Evolutionary conservation across 2,329 filamentous ascomycete genomes (phyloP).

Genomic region (Ceratocystis albifundus): DNA sequence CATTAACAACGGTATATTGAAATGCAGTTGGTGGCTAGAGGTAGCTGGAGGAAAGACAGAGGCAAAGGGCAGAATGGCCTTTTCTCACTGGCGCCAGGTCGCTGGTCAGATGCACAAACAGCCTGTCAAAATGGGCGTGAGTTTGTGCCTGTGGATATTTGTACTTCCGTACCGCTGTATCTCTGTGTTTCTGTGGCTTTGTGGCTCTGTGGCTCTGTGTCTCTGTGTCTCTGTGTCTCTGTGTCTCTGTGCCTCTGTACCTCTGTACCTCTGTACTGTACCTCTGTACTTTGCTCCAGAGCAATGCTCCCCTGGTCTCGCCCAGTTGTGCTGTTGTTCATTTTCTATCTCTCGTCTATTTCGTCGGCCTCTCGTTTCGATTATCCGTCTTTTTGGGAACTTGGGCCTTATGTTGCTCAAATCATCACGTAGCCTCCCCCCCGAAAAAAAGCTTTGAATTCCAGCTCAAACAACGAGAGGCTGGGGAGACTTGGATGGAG

Average conservation of each 20-base stretch:
- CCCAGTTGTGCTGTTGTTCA: not conserved
- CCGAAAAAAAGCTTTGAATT: constrained; percentile 9
- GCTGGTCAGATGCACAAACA: not conserved
- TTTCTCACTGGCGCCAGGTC: not conserved
- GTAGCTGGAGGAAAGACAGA: not conserved
- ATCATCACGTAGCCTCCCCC: not conserved
- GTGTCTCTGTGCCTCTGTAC: not conserved
- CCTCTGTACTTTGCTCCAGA: not conserved
- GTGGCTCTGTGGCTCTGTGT: not conserved
- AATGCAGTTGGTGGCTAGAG: not conserved
- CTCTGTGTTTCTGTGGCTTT: not conserved
- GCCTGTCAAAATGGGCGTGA: not conserved
- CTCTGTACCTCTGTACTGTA: not conserved
- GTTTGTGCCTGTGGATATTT: not conserved
- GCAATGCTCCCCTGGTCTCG: not conserved
- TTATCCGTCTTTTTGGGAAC: not conserved
- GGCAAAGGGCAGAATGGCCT: no score
- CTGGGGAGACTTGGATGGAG: not conserved
- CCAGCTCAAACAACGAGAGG: not conserved
- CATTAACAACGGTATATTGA: not conserved
- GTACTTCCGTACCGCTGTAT: not conserved
- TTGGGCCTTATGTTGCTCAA: not conserved
- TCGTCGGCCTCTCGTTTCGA: not conserved
- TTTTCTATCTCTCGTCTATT: not conserved
- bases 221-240: not conserved